Evolutionary conservation across 2,329 filamentous ascomycete species (phyloP).

Genomic region (Aspergillus arachidicola): DNA sequence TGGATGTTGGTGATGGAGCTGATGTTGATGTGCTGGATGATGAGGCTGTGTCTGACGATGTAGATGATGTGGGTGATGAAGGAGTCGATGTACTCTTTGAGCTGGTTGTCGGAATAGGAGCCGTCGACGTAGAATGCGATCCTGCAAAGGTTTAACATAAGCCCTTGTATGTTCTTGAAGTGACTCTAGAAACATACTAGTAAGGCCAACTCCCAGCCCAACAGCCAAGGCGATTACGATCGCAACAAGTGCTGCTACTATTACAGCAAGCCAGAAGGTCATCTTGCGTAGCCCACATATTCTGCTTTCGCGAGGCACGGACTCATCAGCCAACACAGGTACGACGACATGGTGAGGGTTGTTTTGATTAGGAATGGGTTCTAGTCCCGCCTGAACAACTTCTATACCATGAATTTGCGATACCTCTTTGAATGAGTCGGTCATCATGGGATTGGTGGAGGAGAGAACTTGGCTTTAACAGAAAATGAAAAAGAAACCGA

Average conservation of each 20-base stretch:
- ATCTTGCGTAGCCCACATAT: neutral
- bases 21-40: neutral
- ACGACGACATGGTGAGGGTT: neutral
- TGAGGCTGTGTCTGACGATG: neutral
- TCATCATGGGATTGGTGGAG: neutral
- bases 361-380: neutral
- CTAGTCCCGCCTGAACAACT: neutral
- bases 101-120: neutral
- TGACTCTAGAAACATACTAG: neutral
- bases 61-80: neutral
- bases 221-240: conserved; percentile 1
- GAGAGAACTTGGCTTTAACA: no score
- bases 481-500: neutral
- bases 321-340: neutral
- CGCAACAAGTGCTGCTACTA: neutral
- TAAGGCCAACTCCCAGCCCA: conserved; percentile 3
- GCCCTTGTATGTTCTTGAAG: neutral
- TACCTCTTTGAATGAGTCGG: neutral
- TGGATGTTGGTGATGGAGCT: neutral
- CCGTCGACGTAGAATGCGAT: conserved; percentile 4
- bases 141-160: neutral
- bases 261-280: neutral
- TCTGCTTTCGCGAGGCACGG: neutral
- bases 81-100: neutral
- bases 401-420: neutral